Base-by-base conservation (phyloP, 768 basidiomycete genomes). In the Lentinula raphanica region DNA sequence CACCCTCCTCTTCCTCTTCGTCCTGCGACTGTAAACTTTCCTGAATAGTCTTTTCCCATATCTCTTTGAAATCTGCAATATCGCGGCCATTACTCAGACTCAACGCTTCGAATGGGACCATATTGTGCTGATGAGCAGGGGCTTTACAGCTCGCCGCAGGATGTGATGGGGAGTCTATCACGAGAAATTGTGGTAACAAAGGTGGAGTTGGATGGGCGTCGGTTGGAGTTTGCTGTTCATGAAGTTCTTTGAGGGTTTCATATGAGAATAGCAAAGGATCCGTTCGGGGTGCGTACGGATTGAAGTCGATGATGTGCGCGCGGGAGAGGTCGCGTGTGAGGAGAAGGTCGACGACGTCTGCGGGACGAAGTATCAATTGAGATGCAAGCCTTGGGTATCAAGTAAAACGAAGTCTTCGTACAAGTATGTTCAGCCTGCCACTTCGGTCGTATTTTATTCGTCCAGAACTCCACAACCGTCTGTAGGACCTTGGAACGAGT, bases 101-200 rank as follows among this genome's bases (percentile, higher is more conserved):
- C n/a, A 96, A 72, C 3, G 90, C 91, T 65, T 98, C 95, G 49
- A 93, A 79, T 8, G 95, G 96, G 31, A 95, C 78, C 87, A 94
- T 95, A 65, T 94, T 96, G 69, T 91, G 90, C 62, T 88, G 88
- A 67, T 90, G 75, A 1, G 79, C 73, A 2, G 95, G 95, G 1
- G 86, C 82, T 60, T 85, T 90, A 35, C 79, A 75, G 15, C 74
- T 74, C 0, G 85, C 86, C 1, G 79, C 79, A 0, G 90, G 90
- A 68, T 96, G 92, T 5, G 79, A 69, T 2, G 77, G 78, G 0
- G 90, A 92, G 65, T 92, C 85, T 54, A 96, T 86, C 38, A 88
- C 83, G 40, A 81, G 79, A 28, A 90, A 68, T 56, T 75, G 73
- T 0, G 85, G 75, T n/a, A 64, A 61, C 28, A 66, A 45, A n/a